These are phyloP conservation scores for Aspergillus steynii DNA, from an alignment of 495 filamentous ascomycete species.

Conservation along the genomic window DNA sequence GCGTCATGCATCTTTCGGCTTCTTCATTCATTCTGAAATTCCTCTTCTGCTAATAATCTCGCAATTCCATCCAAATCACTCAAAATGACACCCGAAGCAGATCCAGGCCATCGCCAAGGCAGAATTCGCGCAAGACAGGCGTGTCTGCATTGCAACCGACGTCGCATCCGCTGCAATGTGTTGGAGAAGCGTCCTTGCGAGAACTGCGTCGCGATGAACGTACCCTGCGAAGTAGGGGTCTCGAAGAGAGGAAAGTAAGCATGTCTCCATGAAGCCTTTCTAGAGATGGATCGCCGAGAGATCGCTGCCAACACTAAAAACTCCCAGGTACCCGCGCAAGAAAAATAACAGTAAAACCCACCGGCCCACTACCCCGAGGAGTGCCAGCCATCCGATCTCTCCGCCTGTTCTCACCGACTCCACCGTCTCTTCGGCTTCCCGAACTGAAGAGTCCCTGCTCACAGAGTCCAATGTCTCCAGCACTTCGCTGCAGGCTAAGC, in stretches of 20 bases:
- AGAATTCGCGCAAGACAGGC: conserved; percentile 44
- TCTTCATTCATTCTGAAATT: conserved; percentile 2
- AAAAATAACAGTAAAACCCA: conserved; percentile 4
- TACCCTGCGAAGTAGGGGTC: conserved; percentile 41
- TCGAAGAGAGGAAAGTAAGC: conserved; percentile 48
- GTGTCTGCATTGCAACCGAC: conserved; percentile 45
- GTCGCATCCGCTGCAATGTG: conserved; percentile 50
- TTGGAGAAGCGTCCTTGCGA: conserved; percentile 43
- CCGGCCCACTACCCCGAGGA: not conserved
- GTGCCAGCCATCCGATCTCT: not conserved
- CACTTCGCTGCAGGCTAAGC: not conserved
- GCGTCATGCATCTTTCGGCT: conserved; percentile 1
- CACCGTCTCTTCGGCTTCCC: not conserved
- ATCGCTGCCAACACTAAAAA: not conserved
- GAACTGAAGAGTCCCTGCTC: not conserved
- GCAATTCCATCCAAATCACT: not conserved
- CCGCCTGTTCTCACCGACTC: not conserved
- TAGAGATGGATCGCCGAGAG: not conserved
- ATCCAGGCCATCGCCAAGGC: conserved; percentile 12
- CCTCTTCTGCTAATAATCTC: not conserved
- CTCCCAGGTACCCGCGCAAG: conserved; percentile 25
- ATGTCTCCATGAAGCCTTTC: not conserved
- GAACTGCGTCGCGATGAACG: conserved; percentile 42
- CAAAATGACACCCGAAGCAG: conserved; percentile 5
- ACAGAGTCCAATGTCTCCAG: not conserved